Evolutionary conservation across 768 basidiomycete species (phyloP).

Genomic region (Glaciozyma antarctica): DNA sequence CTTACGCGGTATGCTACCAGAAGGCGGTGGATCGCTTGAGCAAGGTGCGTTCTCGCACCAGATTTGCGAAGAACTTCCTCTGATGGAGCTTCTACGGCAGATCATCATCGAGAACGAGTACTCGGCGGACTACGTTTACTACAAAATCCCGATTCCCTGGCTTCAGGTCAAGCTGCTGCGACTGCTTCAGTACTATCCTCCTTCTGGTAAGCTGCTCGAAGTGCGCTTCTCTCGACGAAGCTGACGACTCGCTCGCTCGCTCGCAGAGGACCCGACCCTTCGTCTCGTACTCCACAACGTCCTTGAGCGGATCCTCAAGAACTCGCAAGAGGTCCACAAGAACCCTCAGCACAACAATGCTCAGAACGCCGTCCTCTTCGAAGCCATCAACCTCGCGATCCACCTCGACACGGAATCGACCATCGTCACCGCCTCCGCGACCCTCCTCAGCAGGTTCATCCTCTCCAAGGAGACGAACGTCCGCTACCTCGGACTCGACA

Average conservation of each 20-base stretch:
- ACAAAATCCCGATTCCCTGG: constrained; percentile 96
- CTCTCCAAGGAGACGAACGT: constrained; percentile 98
- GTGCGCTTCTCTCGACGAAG: not conserved
- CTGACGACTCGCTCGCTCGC: not conserved
- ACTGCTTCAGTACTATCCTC: constrained; percentile 87
- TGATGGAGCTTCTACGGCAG: constrained; percentile 41
- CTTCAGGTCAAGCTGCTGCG: constrained; percentile 90
- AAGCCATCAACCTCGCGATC: constrained; percentile 92
- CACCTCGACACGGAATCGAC: constrained; percentile 86
- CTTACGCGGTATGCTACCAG: constrained; percentile 82
- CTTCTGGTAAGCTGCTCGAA: constrained; percentile 57
- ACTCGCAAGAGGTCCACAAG: constrained; percentile 70
- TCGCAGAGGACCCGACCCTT: constrained; percentile 69
- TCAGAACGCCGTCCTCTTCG: constrained; percentile 94
- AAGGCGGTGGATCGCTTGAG: constrained; percentile 85
- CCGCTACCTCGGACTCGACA: constrained; percentile 90
- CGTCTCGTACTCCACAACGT: constrained; percentile 62
- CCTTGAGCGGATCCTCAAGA: constrained; percentile 81
- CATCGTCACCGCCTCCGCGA: constrained; percentile 75
- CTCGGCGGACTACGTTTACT: constrained; percentile 81
- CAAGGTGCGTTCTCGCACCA: constrained; percentile 46
- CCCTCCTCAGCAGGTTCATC: constrained; percentile 88
- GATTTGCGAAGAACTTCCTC: not conserved
- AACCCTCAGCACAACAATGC: constrained; percentile 99
- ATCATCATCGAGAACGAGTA: constrained; percentile 87